Base-by-base conservation (phyloP, 768 basidiomycete species). In the Boletus tomentosulus region DNA sequence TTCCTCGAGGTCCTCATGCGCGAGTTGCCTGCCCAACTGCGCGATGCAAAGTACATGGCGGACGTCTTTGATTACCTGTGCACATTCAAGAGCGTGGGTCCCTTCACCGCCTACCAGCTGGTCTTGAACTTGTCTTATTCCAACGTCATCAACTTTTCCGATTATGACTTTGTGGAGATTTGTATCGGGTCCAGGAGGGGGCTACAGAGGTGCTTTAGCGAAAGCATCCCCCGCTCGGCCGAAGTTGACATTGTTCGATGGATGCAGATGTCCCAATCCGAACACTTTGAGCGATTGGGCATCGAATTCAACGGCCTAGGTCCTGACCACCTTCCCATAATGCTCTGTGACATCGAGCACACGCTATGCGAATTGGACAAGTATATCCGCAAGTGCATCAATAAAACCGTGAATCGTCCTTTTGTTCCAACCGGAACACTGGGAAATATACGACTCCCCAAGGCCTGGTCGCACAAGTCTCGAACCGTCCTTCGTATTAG, bases 291-390 rank as follows among this genome's bases (percentile, higher is more conserved):
- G 43, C 80, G 85, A 15, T 72, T 87, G 33, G 80, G 81, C 4
- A 62, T 86, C 39, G 52, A 71, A 0, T 82, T 85, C 57, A 70
- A 75, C 0, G 78, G 78, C 16, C 70, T 86, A 11, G 81, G 84
- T 16, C 74, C 77, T 0, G 55, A 75, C 3, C 59, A 63, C 15
- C 71, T 79, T 12, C 78, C 79, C 7, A 81, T 86, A 75, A 76
- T 78, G 59, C 71, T 89, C 46, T 80, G 83, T 35, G 89, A 92
- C 65, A 73, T 91, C 50, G 89, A 92, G 71, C 89, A 92, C 65
- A 75, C 83, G 1, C 70, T 91, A 15, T 92, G 89, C 70, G 89
- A 92, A 65, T 75, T 86, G 43, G 86, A 89, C 71, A 88, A 90
- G 63, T 91, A 90, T 62, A 74, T 82, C 39, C 84, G 88, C 44